These are phyloP conservation scores for Reticulascus tulasneorum DNA, from an alignment of 2,329 filamentous ascomycete genomes.

Conservation along the genomic window DNA sequence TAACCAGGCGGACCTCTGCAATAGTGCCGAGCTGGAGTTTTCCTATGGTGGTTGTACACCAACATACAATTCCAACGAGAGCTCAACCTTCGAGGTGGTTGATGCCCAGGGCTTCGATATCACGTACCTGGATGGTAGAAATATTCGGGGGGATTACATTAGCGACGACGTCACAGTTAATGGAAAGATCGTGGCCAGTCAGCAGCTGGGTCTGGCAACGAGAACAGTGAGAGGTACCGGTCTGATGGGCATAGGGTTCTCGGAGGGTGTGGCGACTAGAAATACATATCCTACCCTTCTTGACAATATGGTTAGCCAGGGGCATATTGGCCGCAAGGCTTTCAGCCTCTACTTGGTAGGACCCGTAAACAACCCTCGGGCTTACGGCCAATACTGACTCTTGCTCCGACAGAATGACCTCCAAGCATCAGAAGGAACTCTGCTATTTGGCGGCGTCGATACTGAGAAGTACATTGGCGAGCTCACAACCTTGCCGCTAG, in stretches of 20 bases:
- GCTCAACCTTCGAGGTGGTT: conserved; percentile 44
- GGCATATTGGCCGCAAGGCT: conserved; percentile 57
- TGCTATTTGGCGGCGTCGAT: conserved; percentile 75
- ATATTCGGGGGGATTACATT: conserved; percentile 54
- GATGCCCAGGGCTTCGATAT: conserved; percentile 50
- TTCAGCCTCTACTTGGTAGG: conserved; percentile 64
- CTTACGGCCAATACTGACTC: neutral
- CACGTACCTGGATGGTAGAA: conserved; percentile 55
- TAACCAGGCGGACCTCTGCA: conserved; percentile 10
- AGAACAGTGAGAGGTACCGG: conserved; percentile 47
- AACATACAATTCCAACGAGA: conserved; percentile 37
- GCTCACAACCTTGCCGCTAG: conserved; percentile 58
- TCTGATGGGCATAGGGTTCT: conserved; percentile 57
- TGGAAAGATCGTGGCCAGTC: conserved; percentile 38
- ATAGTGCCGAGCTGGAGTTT: conserved; percentile 1
- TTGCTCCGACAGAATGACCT: conserved; percentile 21
- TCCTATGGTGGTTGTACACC: conserved; percentile 13
- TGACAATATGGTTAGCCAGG: conserved; percentile 58
- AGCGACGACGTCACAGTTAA: conserved; percentile 51
- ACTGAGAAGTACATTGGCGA: conserved; percentile 58
- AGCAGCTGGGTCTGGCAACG: conserved; percentile 54
- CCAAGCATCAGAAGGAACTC: conserved; percentile 58
- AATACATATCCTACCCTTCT: conserved; percentile 55
- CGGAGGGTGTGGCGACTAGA: conserved; percentile 41
- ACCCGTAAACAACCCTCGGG: neutral